Evolutionary conservation across 202 grass and related monocot genomes (phyloP).

Genomic region (Hordeum pubiflorum): DNA sequence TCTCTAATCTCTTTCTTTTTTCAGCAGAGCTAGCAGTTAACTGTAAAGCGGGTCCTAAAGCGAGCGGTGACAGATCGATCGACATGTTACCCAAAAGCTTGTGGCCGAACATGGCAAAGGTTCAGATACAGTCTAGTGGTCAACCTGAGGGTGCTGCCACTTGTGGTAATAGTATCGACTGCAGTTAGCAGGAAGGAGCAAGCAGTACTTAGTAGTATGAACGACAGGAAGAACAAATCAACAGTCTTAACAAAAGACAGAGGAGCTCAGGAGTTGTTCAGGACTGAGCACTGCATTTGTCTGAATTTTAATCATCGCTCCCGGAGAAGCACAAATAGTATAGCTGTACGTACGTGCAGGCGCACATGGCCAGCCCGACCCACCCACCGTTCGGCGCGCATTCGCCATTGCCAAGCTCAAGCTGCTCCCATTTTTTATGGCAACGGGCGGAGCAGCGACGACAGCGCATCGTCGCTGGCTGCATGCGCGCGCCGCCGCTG

Average conservation of each 20-base stretch:
- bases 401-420: neutral
- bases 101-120: neutral
- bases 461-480: conserved; percentile 25
- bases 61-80: neutral
- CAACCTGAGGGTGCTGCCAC: neutral
- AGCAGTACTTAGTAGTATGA: neutral
- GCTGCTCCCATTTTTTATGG: neutral
- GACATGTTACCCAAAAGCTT: neutral
- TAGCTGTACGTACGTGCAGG: neutral
- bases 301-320: neutral
- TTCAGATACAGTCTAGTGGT: neutral
- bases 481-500: neutral
- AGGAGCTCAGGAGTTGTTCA: neutral
- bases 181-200: neutral
- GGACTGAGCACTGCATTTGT: neutral
- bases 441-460: neutral
- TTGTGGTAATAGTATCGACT: neutral
- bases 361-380: neutral
- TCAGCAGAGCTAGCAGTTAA: neutral
- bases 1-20: neutral
- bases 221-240: neutral
- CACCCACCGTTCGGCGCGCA: neutral
- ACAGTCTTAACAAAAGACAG: neutral
- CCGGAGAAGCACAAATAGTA: neutral
- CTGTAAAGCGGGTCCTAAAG: neutral